These are phyloP conservation scores for Coniochaeta ligniaria DNA, from an alignment of 2,329 filamentous ascomycete species.

Conservation along the genomic window DNA sequence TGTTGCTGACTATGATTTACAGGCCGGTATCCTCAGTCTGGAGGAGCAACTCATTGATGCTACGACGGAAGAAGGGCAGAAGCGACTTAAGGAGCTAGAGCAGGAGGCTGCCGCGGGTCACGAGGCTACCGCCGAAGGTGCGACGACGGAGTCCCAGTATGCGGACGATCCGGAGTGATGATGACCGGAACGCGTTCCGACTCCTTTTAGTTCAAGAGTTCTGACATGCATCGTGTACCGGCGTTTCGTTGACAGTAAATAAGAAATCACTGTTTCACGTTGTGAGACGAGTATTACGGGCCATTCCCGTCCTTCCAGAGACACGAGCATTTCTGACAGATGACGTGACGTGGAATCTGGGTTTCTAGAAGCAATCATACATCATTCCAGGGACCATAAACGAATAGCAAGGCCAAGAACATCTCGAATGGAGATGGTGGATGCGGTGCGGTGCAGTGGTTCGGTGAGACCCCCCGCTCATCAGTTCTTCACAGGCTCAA, in stretches of 20 bases:
- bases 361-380: neutral
- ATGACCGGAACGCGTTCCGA: neutral
- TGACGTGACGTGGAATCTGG: neutral
- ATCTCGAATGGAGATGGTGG: neutral
- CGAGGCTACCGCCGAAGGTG: neutral
- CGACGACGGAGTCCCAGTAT: constrained; percentile 8
- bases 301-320: neutral
- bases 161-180: constrained; percentile 10
- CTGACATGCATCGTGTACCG: neutral
- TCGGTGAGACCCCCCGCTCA: neutral
- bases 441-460: neutral
- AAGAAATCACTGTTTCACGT: neutral
- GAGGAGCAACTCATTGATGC: constrained; percentile 94
- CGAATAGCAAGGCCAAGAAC: neutral
- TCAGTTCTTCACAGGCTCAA: neutral
- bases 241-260: neutral
- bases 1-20: neutral
- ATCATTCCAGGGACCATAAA: neutral
- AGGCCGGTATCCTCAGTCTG: constrained; percentile 81
- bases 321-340: neutral
- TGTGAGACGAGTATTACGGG: neutral
- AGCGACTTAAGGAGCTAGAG: constrained; percentile 70
- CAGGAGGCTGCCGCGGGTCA: constrained; percentile 10
- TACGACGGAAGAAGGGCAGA: constrained; percentile 79
- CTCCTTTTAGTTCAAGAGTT: neutral